Percentiles rank a stretch among this genome's conserved stretches.
Conservation (phyloP, 2,329 filamentous ascomycete species). For the Remersonia thermophila region DNA sequence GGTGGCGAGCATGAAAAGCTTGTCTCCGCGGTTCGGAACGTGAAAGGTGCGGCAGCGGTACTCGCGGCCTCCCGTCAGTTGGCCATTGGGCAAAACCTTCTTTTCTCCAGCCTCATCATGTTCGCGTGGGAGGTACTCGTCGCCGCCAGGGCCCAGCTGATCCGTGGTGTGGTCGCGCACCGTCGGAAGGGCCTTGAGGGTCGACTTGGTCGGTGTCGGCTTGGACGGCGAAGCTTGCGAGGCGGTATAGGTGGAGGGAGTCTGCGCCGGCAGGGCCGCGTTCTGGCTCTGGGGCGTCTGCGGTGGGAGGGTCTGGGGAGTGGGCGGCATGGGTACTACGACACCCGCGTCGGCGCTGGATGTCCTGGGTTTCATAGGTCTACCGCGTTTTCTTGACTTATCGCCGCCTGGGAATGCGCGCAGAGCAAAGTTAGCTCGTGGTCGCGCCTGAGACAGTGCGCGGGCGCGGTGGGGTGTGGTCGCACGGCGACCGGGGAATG, state of each 20-base stretch:
- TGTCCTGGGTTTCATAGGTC: constrained; percentile 48
- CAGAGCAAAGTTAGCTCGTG: constrained; percentile 19
- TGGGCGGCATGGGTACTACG: constrained; percentile 28
- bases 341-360: constrained; percentile 39
- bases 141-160: constrained; percentile 75
- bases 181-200: constrained; percentile 87
- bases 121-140: constrained; percentile 91
- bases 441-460: constrained; percentile 14
- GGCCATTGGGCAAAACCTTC: constrained; percentile 77
- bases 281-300: constrained; percentile 42
- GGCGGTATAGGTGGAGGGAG: constrained; percentile 26
- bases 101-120: constrained; percentile 87
- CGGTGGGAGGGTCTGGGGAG: constrained; percentile 20
- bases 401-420: constrained; percentile 29
- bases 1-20: constrained; percentile 96
- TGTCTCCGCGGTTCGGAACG: constrained; percentile 80
- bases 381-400: constrained; percentile 45
- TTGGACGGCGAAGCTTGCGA: constrained; percentile 52
- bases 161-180: constrained; percentile 96
- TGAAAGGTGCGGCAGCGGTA: constrained; percentile 91
- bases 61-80: constrained; percentile 68
- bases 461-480: constrained; percentile 14
- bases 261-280: constrained; percentile 32
- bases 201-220: constrained; percentile 66
- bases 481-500: constrained; percentile 21